These are phyloP conservation scores for Infundibulicybe gibba DNA, from an alignment of 768 basidiomycete species.

Conservation along the genomic window DNA sequence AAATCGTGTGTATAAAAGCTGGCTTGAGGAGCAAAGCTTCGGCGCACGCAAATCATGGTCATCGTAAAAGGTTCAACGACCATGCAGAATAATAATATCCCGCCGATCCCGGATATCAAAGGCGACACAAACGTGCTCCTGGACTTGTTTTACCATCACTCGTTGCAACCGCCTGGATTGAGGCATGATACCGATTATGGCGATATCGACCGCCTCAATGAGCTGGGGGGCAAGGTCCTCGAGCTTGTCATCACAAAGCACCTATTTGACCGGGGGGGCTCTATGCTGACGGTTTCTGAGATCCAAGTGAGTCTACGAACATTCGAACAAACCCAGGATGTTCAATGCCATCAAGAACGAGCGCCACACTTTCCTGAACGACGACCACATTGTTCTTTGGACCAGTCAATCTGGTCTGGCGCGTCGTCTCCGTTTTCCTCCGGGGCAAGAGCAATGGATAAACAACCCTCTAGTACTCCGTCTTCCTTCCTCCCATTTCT, in stretches of 20 bases:
- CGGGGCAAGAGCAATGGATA: conserved; percentile 29
- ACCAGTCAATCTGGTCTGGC: conserved; percentile 47
- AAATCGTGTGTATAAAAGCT: too few species aligned
- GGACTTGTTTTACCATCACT: conserved; percentile 53
- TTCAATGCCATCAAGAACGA: conserved; percentile 18
- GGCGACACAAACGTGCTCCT: conserved; percentile 52
- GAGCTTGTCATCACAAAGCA: conserved; percentile 49
- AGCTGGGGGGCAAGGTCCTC: conserved; percentile 51
- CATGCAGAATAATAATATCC: conserved; percentile 10
- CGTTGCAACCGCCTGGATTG: conserved; percentile 24
- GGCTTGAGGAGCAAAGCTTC: too few species aligned
- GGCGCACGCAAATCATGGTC: too few species aligned
- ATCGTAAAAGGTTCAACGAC: neutral
- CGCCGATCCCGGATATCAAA: conserved; percentile 52
- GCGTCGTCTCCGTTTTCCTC: conserved; percentile 47
- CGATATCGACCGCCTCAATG: conserved; percentile 55
- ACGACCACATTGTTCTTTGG: conserved; percentile 44
- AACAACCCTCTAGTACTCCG: conserved; percentile 18
- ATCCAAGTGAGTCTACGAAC: conserved; percentile 36
- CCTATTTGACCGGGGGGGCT: conserved; percentile 38
- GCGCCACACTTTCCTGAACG: conserved; percentile 23
- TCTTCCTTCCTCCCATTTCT: neutral
- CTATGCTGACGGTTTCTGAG: conserved; percentile 34
- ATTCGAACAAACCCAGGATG: neutral
- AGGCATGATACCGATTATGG: conserved; percentile 46